Percentiles rank a stretch among this genome's conserved stretches.
phyloP scores from a whole-genome alignment of 805 yeast species.

The Zygosaccharomyces bisporus region DNA sequence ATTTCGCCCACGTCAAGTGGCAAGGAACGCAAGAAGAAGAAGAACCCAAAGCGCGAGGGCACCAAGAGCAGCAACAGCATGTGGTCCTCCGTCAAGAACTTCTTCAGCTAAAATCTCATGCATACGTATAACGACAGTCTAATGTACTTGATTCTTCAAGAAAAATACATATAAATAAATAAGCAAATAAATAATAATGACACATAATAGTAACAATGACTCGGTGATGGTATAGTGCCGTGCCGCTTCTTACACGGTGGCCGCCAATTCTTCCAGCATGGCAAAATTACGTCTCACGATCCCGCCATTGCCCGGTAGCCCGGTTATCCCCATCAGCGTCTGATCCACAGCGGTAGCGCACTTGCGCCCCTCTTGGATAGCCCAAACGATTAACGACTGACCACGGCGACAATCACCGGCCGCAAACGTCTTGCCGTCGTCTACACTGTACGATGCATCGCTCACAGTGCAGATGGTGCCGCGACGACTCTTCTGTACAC shows the following conservation, averaged over 20 bases:
- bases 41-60: conserved; percentile 8
- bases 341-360: conserved; percentile 93
- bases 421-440: conserved; percentile 69
- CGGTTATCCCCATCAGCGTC: conserved; percentile 70
- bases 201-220: conserved; percentile 7
- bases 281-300: conserved; percentile 80
- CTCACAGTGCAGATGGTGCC: conserved; percentile 66
- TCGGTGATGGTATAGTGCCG: not conserved
- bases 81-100: conserved; percentile 17
- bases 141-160: not conserved
- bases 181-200: conserved; percentile 8
- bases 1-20: conserved; percentile 29
- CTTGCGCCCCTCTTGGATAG: conserved; percentile 98
- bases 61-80: conserved; percentile 12
- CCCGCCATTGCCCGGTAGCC: conserved; percentile 92
- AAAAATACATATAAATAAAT: conserved; percentile 10
- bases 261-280: conserved; percentile 71
- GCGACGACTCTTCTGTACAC: conserved; percentile 57
- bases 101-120: conserved; percentile 15
- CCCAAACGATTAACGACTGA: conserved; percentile 97
- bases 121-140: conserved; percentile 1
- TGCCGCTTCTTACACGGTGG: too few relatives aligned
- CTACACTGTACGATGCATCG: conserved; percentile 64
- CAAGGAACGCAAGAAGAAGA: conserved; percentile 11
- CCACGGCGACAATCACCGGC: conserved; percentile 99